A percentile compares a stretch with the other conserved stretches of the same genome.
phyloP scores from a whole-genome alignment of 768 basidiomycete genomes.

The Lactarius trivialis region DNA sequence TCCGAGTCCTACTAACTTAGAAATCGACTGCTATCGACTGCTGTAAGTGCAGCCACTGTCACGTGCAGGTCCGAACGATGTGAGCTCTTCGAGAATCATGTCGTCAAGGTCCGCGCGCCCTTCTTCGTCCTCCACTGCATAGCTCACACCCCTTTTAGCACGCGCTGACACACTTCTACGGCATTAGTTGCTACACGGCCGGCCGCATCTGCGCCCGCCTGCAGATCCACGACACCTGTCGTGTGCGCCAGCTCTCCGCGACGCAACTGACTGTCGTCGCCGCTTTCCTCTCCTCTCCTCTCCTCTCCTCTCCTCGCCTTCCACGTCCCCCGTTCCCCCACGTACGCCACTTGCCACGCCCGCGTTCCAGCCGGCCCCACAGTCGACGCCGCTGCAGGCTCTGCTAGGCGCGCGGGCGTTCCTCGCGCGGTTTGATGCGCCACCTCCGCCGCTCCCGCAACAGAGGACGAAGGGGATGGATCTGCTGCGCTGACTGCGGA shows the following conservation, averaged over 20 bases:
- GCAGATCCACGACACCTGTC: slow-evolving; percentile 81
- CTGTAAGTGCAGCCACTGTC: too few relatives aligned
- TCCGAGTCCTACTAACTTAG: too few relatives aligned
- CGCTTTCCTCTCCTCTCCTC: slow-evolving; percentile 89
- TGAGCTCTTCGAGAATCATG: slow-evolving; percentile 69
- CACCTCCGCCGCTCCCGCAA: slow-evolving; percentile 4
- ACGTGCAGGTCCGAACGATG: too few relatives aligned
- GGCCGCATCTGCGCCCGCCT: slow-evolving; percentile 84
- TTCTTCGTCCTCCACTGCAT: background rate
- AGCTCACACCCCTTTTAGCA: slow-evolving; percentile 42
- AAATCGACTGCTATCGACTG: too few relatives aligned
- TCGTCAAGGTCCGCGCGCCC: slow-evolving; percentile 42
- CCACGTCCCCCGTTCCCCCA: slow-evolving; percentile 61
- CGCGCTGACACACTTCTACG: slow-evolving; percentile 88
- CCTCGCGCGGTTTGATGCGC: background rate
- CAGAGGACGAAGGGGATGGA: slow-evolving; percentile 36
- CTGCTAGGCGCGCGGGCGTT: slow-evolving; percentile 24
- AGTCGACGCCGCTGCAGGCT: slow-evolving; percentile 38
- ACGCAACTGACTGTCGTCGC: slow-evolving; percentile 88
- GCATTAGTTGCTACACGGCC: slow-evolving; percentile 49
- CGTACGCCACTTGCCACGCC: slow-evolving; percentile 59
- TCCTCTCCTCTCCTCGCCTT: slow-evolving; percentile 86
- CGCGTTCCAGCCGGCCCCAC: slow-evolving; percentile 43
- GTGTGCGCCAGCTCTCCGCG: slow-evolving; percentile 75
- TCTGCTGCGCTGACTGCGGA: slow-evolving; percentile 64